These are phyloP conservation scores for Scopulariopsis brevicaulis DNA, from an alignment of 2,329 filamentous ascomycete species.

Conservation along the genomic window DNA sequence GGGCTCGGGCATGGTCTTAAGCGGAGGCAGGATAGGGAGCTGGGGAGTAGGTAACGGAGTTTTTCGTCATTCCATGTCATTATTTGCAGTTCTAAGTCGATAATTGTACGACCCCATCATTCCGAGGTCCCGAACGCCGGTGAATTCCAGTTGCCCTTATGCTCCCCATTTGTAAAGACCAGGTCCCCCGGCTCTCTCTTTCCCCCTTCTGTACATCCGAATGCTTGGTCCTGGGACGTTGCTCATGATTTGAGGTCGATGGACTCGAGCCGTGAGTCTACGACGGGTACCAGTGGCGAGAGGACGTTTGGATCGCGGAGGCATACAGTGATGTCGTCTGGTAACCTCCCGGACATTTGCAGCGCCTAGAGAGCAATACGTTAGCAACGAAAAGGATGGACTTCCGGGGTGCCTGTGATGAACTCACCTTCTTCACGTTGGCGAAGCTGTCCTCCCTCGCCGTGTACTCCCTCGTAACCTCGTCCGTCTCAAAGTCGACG, in stretches of 20 bases:
- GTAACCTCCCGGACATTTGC: conserved; percentile 34
- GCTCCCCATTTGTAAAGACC: background rate
- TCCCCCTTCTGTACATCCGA: background rate
- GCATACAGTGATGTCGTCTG: conserved; percentile 65
- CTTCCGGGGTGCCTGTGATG: background rate
- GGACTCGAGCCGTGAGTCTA: conserved; percentile 55
- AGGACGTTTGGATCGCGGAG: conserved; percentile 73
- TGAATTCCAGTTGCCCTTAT: background rate
- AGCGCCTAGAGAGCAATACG: conserved; percentile 26
- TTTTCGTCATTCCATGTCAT: background rate
- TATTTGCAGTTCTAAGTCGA: background rate
- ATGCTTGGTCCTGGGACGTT: background rate
- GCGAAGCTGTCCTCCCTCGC: conserved; percentile 77
- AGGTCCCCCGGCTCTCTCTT: background rate
- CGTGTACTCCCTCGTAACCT: conserved; percentile 82
- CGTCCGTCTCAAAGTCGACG: conserved; percentile 70
- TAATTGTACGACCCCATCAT: background rate
- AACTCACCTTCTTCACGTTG: conserved; percentile 56
- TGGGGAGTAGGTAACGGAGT: background rate
- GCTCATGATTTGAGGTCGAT: conserved; percentile 7
- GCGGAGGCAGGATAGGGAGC: background rate
- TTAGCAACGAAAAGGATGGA: background rate
- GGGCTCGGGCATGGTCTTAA: background rate
- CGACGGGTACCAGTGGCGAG: conserved; percentile 54
- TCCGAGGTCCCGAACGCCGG: background rate